Base-by-base conservation (phyloP, 176 grass and related monocot species). In the Neostapfia colusana region DNA sequence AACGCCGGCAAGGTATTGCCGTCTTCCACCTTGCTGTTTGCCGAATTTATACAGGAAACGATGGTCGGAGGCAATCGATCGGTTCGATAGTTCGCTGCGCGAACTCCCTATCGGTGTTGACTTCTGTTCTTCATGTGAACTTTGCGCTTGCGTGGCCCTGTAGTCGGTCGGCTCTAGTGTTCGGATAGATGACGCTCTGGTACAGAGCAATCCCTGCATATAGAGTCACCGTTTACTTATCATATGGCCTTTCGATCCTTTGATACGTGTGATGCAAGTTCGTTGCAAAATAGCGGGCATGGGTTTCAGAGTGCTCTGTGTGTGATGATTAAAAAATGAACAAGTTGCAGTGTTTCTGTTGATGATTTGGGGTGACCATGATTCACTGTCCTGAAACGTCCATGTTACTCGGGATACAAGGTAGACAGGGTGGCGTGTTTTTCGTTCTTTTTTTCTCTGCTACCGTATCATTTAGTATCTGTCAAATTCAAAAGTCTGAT, bases 1-100 rank as follows among this genome's bases (percentile, higher is more conserved):
- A 39, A 77, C 60, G 48, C 9, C 28, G 16, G 76, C 51, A 4
- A 84, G 81, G 80, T 88, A 82, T 38, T 12, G 20, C 59, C 67
- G 3, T 7, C 7, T 39, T 31, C 8, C 28, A 28, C 25, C 45
- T 72, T 20, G 6, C 16, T 23, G 27, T 3, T 7, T 17, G 7
- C 31, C 54, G 62, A 69, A 69, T 62, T 53, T 39, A 31, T 83
- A 43, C 56, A 45, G 4, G 36, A 49, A 49, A 43, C 54, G 14
- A 15, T 31, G 14, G 17, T 26, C 24, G 4, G 5, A 24, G 1
- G 15, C 2, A n/a, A 31, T 31, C 31, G 1, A 39, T 26, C 2
- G 35, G 9, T 44, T 44, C 5, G 54, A 6, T 79, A 57, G 75
- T 35, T 88, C 70, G 26, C 44, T 15, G 10, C 34, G 7, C 14